These are phyloP conservation scores for Scenedesmus sp. DNA, from an alignment of 163 green algal species.

Conservation along the genomic window DNA sequence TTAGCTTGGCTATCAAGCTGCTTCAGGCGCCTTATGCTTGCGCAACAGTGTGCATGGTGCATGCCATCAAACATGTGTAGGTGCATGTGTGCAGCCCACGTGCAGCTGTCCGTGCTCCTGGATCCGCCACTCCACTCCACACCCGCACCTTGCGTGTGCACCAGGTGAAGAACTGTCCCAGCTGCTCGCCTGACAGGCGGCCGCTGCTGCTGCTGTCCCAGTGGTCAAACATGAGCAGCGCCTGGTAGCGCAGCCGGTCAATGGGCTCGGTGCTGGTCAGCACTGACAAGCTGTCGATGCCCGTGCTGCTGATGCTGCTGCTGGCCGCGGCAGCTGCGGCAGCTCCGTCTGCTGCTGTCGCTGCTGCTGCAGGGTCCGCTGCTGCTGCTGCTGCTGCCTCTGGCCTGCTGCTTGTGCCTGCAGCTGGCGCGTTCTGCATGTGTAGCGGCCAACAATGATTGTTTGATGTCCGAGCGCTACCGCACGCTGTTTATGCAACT, in stretches of 20 bases:
- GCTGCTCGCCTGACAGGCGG: neutral
- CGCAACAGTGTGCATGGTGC: neutral
- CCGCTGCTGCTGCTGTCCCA: constrained; percentile 44
- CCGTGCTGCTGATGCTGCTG: constrained; percentile 27
- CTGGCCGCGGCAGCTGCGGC: neutral
- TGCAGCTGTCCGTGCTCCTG: neutral
- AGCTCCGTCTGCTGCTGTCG: neutral
- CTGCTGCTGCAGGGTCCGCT: neutral
- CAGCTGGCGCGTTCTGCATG: constrained; percentile 7
- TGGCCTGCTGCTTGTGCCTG: neutral
- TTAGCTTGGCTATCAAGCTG: no score
- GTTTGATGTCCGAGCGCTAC: no score
- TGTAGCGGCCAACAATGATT: neutral
- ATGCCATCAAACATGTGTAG: neutral
- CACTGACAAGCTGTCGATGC: neutral
- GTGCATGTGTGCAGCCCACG: neutral
- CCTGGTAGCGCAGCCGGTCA: constrained; percentile 62
- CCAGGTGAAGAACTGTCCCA: constrained; percentile 42
- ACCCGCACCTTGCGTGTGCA: constrained; percentile 24
- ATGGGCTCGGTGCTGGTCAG: constrained; percentile 47
- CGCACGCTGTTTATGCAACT: no score
- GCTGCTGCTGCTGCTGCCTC: constrained; percentile 19
- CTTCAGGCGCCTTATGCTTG: neutral
- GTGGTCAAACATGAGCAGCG: constrained; percentile 63
- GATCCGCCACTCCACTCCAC: neutral